Base-by-base conservation (phyloP, 2,329 filamentous ascomycete genomes). In the Xylariaceae sp. region DNA sequence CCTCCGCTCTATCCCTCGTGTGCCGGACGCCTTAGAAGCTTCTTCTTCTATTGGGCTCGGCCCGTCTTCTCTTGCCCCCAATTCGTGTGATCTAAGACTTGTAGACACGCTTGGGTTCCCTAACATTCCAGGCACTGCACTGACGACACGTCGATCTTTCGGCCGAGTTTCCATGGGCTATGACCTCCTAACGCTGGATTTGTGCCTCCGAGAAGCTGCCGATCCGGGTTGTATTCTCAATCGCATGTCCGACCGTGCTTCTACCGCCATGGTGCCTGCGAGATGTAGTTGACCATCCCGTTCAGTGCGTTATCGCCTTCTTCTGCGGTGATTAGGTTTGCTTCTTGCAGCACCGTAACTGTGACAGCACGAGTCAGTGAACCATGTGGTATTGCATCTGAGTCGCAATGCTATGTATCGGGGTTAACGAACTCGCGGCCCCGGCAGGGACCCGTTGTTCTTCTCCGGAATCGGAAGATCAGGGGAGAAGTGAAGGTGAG, bases 231-330 rank as follows among this genome's bases (percentile, higher is more conserved):
- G 50, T 48, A 18, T 30, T 49, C 11, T 53, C 45, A 18, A 44
- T 47, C 37, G n/a, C 18, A 15, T 30, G 18, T 11, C 51, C 44
- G 15, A 15, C 23, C 17, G 15, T n/a, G 34, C 8, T 4, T 2
- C 35, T 63, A 70, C 57, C 65, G 62, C 68, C 68, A 70, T 11
- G 68, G 67, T 7, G 68, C 67, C 49, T 66, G 67, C 48, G 67
- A 69, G 37, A 70, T 68, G 61, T 67, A 68, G 50, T 70, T 69
- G 5, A 70, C 67, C 68, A 70, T 70, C 15, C 67, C 63, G 51
- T 70, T 69, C 18, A 70, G 56, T 6, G 68, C 68, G 50, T 66
- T 67, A 17, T 70, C 68, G n/a, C 68, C 67, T 52, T 70, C 68
- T 50, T 70, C 68, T 10, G 59, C 68, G 23, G 67, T 67, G 49